A percentile compares a stretch with the other conserved stretches of the same genome.
Conservation (phyloP, 495 filamentous ascomycete genomes). For the Aspergillus haitiensis region DNA sequence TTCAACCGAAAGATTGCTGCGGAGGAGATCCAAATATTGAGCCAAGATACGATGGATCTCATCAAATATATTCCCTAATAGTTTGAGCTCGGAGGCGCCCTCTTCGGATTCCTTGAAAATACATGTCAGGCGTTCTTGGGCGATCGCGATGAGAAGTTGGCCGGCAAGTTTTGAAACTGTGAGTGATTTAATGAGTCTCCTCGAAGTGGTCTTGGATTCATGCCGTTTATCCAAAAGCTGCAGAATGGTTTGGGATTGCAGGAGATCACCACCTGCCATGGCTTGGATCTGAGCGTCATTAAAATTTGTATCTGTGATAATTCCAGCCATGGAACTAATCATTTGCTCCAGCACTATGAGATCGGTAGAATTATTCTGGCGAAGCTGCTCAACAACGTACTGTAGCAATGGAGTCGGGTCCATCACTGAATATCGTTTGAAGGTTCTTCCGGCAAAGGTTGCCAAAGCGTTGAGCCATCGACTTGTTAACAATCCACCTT, state of each 20-base stretch:
- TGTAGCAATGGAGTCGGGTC: slow-evolving; percentile 81
- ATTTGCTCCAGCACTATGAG: slow-evolving; percentile 86
- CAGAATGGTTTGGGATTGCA: slow-evolving; percentile 76
- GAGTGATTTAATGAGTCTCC: slow-evolving; percentile 74
- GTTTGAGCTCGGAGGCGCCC: slow-evolving; percentile 70
- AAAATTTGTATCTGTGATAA: slow-evolving; percentile 78
- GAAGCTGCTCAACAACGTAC: slow-evolving; percentile 83
- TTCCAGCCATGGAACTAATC: slow-evolving; percentile 87
- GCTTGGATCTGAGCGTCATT: slow-evolving; percentile 82
- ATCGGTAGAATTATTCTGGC: slow-evolving; percentile 76
- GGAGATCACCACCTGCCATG: slow-evolving; percentile 78
- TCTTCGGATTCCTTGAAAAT: slow-evolving; percentile 70
- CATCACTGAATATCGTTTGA: slow-evolving; percentile 77
- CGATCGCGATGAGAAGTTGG: slow-evolving; percentile 81
- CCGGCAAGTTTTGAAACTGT: slow-evolving; percentile 70
- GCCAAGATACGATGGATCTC: slow-evolving; percentile 80
- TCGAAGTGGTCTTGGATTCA: slow-evolving; percentile 64
- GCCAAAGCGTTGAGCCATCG: slow-evolving; percentile 85
- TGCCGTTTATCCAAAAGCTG: slow-evolving; percentile 77
- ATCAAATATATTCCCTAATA: slow-evolving; percentile 81
- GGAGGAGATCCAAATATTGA: slow-evolving; percentile 87
- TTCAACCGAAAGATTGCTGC: slow-evolving; percentile 69
- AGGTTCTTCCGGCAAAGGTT: slow-evolving; percentile 82
- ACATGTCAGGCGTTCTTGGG: slow-evolving; percentile 80
- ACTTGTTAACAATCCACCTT: slow-evolving; percentile 81